phyloP scores from a whole-genome alignment of 2,329 filamentous ascomycete genomes.

The Colletotrichum graminicola region DNA sequence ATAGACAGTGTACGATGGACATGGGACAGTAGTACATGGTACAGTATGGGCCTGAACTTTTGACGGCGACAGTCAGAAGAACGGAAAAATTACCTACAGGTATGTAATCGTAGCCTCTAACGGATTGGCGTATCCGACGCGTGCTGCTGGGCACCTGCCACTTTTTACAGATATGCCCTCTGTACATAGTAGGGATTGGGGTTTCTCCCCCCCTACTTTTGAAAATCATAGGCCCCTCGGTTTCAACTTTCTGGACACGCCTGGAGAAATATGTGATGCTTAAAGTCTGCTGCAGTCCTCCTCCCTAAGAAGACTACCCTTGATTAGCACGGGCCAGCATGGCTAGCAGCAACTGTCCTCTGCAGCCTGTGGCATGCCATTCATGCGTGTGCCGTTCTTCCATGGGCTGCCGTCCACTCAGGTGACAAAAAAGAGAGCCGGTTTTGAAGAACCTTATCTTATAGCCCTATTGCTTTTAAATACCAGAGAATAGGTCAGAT shows the following conservation, averaged over 20 bases:
- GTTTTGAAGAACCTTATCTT: too few species aligned
- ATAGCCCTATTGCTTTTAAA: too few species aligned
- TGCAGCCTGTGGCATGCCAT: not conserved
- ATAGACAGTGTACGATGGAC: not conserved
- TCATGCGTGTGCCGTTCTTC: conserved; percentile 11
- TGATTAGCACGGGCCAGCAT: not conserved
- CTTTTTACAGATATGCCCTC: too few species aligned
- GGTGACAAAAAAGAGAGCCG: too few species aligned
- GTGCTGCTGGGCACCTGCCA: not conserved
- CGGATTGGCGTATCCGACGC: not conserved
- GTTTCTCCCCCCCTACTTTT: too few species aligned
- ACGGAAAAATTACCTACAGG: not conserved
- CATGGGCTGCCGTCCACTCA: conserved; percentile 16
- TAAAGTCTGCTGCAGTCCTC: not conserved
- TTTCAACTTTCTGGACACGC: not conserved
- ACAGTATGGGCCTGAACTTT: not conserved
- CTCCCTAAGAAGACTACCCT: not conserved
- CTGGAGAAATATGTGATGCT: not conserved
- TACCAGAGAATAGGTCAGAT: too few species aligned
- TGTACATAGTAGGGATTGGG: too few species aligned
- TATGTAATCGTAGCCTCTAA: not conserved
- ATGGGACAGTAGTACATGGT: too few species aligned
- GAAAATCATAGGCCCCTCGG: not conserved
- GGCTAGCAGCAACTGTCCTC: not conserved
- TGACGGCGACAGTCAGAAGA: not conserved